Evolutionary conservation across 441 rosid genomes (phyloP).

Genomic region (Metrosideros polymorpha): DNA sequence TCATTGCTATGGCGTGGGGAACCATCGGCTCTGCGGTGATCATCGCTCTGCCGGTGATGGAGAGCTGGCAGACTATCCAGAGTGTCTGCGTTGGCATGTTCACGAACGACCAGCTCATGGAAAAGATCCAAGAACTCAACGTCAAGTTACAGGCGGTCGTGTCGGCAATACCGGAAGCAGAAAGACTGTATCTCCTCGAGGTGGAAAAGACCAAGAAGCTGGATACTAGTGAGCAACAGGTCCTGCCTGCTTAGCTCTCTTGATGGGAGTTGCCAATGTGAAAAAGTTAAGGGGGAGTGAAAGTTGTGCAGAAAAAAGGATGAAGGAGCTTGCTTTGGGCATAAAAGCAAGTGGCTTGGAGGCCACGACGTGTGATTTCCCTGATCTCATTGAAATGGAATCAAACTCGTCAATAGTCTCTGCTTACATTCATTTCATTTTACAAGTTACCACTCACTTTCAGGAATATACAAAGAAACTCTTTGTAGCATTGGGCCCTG

Average conservation of each 20-base stretch:
- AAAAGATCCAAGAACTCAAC: slow-evolving; percentile 55
- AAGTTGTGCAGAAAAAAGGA: not conserved
- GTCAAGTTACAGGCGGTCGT: slow-evolving; percentile 35
- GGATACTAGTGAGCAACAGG: slow-evolving; percentile 27
- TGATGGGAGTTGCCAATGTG: not conserved
- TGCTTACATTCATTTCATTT: not conserved
- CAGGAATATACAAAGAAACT: not conserved
- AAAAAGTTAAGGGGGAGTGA: not conserved
- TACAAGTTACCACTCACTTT: not conserved
- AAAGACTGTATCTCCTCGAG: slow-evolving; percentile 44
- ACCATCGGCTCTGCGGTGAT: slow-evolving; percentile 63
- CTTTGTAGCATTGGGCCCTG: not conserved
- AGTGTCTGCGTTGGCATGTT: slow-evolving; percentile 59
- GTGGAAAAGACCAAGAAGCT: slow-evolving; percentile 36
- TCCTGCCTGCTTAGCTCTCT: not conserved
- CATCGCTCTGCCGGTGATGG: slow-evolving; percentile 56
- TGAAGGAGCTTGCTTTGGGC: not conserved
- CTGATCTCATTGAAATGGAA: not conserved
- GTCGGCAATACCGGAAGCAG: slow-evolving; percentile 59
- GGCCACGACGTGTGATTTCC: not conserved
- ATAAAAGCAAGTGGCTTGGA: not conserved
- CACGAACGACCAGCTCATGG: slow-evolving; percentile 63
- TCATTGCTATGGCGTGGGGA: slow-evolving; percentile 81
- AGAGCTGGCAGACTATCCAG: slow-evolving; percentile 70
- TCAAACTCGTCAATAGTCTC: not conserved